These are phyloP conservation scores for Globisporangium recalcitrans DNA, from an alignment of 352 stramenopile species.

Conservation along the genomic window DNA sequence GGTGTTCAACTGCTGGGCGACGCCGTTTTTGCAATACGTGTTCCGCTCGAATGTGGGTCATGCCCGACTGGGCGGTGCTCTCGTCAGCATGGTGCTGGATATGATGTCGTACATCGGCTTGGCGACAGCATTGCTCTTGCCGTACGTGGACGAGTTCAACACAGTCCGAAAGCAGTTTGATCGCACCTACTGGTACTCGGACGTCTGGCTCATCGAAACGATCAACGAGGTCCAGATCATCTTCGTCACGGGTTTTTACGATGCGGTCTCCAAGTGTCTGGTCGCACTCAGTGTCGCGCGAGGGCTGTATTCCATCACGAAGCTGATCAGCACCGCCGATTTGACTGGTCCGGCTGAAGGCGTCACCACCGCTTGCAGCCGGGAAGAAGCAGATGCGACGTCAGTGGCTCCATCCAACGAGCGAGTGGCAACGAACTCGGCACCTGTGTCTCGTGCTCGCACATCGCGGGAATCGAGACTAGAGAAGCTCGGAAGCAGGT, in stretches of 20 bases:
- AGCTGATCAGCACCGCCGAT: slow-evolving; percentile 12
- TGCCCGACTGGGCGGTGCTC: neutral
- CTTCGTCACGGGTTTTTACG: slow-evolving; percentile 16
- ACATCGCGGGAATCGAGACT: neutral
- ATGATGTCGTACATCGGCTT: slow-evolving; percentile 21
- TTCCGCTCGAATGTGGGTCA: neutral
- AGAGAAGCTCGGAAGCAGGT: slow-evolving; percentile 12
- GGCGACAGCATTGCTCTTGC: slow-evolving; percentile 17
- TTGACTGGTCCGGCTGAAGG: neutral
- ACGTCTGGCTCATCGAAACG: slow-evolving; percentile 23
- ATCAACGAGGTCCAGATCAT: slow-evolving; percentile 24
- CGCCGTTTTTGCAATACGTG: slow-evolving; percentile 14
- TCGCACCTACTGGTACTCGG: slow-evolving; percentile 17
- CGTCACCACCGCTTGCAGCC: neutral
- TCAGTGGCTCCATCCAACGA: neutral
- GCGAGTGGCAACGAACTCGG: neutral
- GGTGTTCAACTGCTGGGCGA: slow-evolving; percentile 23
- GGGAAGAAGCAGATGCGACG: neutral
- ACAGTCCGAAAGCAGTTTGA: slow-evolving; percentile 9
- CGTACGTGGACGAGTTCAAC: slow-evolving; percentile 21
- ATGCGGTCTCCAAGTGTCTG: slow-evolving; percentile 20
- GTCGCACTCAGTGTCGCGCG: slow-evolving; percentile 26
- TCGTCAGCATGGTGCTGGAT: slow-evolving; percentile 2
- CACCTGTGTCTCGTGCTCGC: neutral
- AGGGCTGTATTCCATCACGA: slow-evolving; percentile 18